These are phyloP conservation scores for Harringtonia lauricola DNA, from an alignment of 2,329 filamentous ascomycete genomes.

Conservation along the genomic window DNA sequence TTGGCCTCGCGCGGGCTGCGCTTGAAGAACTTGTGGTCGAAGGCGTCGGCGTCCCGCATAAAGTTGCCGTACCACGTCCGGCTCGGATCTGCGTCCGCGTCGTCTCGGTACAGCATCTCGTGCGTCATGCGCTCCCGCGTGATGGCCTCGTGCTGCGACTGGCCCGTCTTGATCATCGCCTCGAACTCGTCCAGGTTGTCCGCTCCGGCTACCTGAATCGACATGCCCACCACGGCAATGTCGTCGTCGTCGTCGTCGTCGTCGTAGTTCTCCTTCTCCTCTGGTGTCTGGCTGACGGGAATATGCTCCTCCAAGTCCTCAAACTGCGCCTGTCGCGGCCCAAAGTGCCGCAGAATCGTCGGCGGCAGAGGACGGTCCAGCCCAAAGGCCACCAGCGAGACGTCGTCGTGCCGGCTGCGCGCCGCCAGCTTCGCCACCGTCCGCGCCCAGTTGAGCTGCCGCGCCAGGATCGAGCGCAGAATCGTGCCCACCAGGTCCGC, in stretches of 20 bases:
- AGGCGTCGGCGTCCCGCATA: constrained; percentile 15
- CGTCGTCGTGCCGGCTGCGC: constrained; percentile 5
- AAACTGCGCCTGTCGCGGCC: constrained; percentile 11
- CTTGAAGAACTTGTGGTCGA: constrained; percentile 31
- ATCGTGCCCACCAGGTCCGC: constrained; percentile 19
- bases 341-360: neutral
- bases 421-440: constrained; percentile 14
- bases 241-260: neutral
- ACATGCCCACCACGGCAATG: constrained; percentile 27
- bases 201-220: constrained; percentile 21
- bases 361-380: constrained; percentile 24
- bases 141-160: constrained; percentile 20
- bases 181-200: constrained; percentile 22
- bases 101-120: constrained; percentile 13
- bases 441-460: constrained; percentile 23
- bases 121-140: constrained; percentile 8
- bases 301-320: constrained; percentile 15
- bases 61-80: constrained; percentile 18
- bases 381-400: constrained; percentile 22
- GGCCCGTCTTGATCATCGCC: constrained; percentile 16
- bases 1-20: constrained; percentile 23
- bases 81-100: constrained; percentile 7
- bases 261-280: no score
- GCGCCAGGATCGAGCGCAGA: constrained; percentile 20
- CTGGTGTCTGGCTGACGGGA: neutral